A percentile compares a stretch with the other conserved stretches of the same genome.
These are phyloP conservation scores for Arachnomyces sp. DNA, from an alignment of 2,329 filamentous ascomycete genomes.

Conservation along the genomic window DNA sequence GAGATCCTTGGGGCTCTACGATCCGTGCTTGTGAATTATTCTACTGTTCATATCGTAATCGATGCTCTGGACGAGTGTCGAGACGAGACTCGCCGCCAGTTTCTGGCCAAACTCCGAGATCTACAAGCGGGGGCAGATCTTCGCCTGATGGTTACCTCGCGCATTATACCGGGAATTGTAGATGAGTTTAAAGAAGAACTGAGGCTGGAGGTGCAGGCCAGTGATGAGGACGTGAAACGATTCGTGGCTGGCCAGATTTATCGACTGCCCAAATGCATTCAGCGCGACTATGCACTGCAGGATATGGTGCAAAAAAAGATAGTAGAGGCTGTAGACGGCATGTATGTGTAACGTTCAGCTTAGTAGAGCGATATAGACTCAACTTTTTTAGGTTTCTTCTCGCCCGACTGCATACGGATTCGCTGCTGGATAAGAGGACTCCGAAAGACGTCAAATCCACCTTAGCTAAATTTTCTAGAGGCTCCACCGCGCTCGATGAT, in stretches of 20 bases:
- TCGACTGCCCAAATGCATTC: constrained; percentile 6
- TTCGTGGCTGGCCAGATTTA: constrained; percentile 11
- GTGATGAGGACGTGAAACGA: not conserved
- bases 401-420: constrained; percentile 18
- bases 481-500: constrained; percentile 24
- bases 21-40: not conserved
- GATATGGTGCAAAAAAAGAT: constrained; percentile 10
- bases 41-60: constrained; percentile 8
- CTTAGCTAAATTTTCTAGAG: constrained; percentile 24
- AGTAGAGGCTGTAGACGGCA: constrained; percentile 11
- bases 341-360: constrained; percentile 15
- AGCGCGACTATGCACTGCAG: constrained; percentile 5
- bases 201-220: constrained; percentile 2
- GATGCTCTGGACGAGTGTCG: constrained; percentile 13
- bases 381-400: constrained; percentile 20
- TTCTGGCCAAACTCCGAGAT: no score
- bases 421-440: constrained; percentile 11
- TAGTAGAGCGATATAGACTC: not conserved
- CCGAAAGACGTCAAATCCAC: constrained; percentile 25
- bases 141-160: constrained; percentile 1
- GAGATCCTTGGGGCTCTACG: constrained; percentile 5
- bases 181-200: not conserved
- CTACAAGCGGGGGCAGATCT: no score
- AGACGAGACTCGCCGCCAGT: not conserved
- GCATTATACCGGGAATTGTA: not conserved